phyloP scores from a whole-genome alignment of 345 rosid genomes.

The Ailanthus altissimus region DNA sequence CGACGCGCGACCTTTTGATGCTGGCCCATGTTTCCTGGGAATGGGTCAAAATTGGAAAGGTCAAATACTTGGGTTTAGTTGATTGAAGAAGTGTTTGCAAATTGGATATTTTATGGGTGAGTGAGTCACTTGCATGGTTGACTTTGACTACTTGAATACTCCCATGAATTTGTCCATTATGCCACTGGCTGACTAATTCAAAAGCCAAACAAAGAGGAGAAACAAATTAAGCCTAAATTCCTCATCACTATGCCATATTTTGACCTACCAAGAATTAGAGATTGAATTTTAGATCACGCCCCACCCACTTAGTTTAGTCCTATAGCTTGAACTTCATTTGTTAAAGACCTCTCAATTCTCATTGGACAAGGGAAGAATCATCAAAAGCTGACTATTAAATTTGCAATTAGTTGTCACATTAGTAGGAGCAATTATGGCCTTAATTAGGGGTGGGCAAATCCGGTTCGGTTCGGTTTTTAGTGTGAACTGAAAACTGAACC shows the following conservation, averaged over 20 bases:
- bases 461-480: no score
- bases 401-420: not conserved
- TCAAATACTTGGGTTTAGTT: no score
- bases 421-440: not conserved
- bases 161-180: not conserved
- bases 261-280: not conserved
- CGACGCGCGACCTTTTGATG: not conserved
- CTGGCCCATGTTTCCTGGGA: not conserved
- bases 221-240: no score
- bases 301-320: not conserved
- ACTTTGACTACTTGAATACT: not conserved
- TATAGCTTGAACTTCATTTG: not conserved
- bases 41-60: not conserved
- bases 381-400: not conserved
- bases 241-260: not conserved
- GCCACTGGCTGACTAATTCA: not conserved
- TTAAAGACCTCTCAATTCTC: not conserved
- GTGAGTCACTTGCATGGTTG: not conserved
- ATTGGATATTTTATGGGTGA: no score
- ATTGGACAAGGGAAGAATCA: not conserved
- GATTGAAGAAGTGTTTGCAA: not conserved
- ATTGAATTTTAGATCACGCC: not conserved
- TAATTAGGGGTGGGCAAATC: no score
- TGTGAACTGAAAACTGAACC: no score
- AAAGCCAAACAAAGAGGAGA: no score